These are phyloP conservation scores for Arabidopsis suecica DNA, from an alignment of 345 rosid species.

Conservation along the genomic window DNA sequence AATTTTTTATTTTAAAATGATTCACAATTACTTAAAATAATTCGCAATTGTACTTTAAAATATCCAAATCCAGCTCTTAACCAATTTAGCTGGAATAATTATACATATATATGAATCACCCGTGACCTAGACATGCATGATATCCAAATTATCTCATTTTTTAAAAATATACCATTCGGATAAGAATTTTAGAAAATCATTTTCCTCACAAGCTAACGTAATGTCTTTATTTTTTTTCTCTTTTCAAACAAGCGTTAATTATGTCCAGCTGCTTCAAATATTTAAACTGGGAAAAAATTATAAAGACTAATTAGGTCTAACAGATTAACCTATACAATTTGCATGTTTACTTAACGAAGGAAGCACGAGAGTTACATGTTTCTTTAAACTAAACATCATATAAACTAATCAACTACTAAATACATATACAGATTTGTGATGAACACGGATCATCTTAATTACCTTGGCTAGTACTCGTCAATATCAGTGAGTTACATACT, in stretches of 20 bases:
- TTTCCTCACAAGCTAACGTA: background rate
- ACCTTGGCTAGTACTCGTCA: background rate
- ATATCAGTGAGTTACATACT: background rate
- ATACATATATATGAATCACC: background rate
- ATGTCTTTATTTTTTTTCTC: no score
- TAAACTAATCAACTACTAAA: conserved; percentile 3
- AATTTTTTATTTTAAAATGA: background rate
- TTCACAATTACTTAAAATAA: background rate
- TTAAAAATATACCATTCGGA: background rate
- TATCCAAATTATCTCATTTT: background rate
- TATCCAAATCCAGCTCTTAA: background rate
- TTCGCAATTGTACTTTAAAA: background rate
- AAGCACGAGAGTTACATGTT: conserved; percentile 32
- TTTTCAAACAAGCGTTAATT: background rate
- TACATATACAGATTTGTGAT: conserved; percentile 1
- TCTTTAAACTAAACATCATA: conserved; percentile 8
- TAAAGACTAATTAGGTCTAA: conserved; percentile 27
- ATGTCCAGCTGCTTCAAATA: background rate
- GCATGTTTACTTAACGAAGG: conserved; percentile 31
- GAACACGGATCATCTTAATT: background rate
- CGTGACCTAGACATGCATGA: background rate
- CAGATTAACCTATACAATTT: conserved; percentile 23
- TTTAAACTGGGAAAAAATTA: background rate
- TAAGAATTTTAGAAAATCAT: background rate
- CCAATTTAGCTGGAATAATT: background rate